Evolutionary conservation across 2,329 filamentous ascomycete genomes (phyloP), one percentile per base, ranked within the genome.

Genomic region (Metarhizium guizhouense): DNA sequence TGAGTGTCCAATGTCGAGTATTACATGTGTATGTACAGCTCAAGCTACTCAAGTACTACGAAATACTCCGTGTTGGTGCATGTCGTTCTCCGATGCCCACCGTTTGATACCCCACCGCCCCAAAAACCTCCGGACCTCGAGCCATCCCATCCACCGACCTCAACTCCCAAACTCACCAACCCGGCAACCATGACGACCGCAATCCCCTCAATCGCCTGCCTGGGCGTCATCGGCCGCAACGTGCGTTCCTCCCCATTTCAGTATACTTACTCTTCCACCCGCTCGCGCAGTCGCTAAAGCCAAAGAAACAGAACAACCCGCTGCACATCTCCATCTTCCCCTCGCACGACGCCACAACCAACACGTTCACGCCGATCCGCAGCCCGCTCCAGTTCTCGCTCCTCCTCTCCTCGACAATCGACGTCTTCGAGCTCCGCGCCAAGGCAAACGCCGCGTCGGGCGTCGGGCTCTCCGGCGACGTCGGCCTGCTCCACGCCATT

Each of bases 321-420:
- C 86, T 97, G 61, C 93, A 97, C 74, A 88, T 96, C 64, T 85
- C 90, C 58, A 84, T 95, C 68, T 96, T 96, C 72, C 88, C 90
- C 53, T 87, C 86, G 50, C 82, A 88, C 76, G 77, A 81, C 66
- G 74, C 79, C 51, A 62, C 78, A 53, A 78, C 77, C 62, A 75
- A 78, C 70, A 74, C 72, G 54, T 75, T 76, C 62, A 66, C 72
- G 7, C 81, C 82, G 40, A 75, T 87, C 61, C 85, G 86, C 64
- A 87, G 86, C 18, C 79, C 84, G n/a, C 82, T 97, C 11, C 90
- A 96, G 68, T 96, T 94, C 76, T 90, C 88, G 40, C 91, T 97
- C 64, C 82, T 96, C 51, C 84, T 97, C 59, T 94, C 91, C 62
- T 88, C 87, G 57, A 94, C 89, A 56, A 87, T 99, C 62, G 94